Evolutionary conservation across 805 yeast genomes (phyloP).

Genomic region (Kurtzmaniella fragi): DNA sequence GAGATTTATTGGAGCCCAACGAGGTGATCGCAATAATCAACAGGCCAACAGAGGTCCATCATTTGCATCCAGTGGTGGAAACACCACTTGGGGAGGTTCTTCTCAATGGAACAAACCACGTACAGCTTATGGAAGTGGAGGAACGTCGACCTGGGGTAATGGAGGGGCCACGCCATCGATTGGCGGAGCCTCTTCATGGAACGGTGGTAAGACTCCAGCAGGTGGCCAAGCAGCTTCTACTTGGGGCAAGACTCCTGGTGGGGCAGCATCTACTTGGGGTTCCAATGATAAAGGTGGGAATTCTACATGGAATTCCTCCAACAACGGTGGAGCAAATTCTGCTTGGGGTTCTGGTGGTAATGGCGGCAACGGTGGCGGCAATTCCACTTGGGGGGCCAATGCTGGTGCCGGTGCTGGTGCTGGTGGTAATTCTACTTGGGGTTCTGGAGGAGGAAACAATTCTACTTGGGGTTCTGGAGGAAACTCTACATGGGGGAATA

Average conservation of each 20-base stretch:
- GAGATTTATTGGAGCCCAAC: constrained; percentile 59
- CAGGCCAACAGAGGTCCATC: constrained; percentile 12
- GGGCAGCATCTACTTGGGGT: constrained; percentile 21
- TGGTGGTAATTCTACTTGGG: constrained; percentile 20
- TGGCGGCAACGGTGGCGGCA: constrained; percentile 34
- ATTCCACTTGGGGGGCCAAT: constrained; percentile 14
- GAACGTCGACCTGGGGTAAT: constrained; percentile 50
- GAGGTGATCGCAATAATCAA: constrained; percentile 5
- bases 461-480: constrained; percentile 17
- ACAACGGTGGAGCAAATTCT: constrained; percentile 21
- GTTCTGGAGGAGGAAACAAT: constrained; percentile 24
- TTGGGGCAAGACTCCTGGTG: constrained; percentile 9
- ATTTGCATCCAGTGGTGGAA: constrained; percentile 24
- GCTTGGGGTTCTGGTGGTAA: constrained; percentile 22
- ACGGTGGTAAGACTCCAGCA: constrained; percentile 30
- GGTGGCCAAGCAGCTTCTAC: constrained; percentile 10
- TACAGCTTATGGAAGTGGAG: constrained; percentile 34
- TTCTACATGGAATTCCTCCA: constrained; percentile 43
- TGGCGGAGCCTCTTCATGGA: constrained; percentile 22
- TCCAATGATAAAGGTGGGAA: constrained; percentile 32
- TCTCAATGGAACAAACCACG: constrained; percentile 2
- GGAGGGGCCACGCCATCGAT: constrained; percentile 22
- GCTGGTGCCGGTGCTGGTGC: constrained; percentile 6
- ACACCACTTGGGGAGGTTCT: constrained; percentile 12
- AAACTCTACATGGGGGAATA: constrained; percentile 34